phyloP scores from a whole-genome alignment of 176 grass and related monocot species.

The Carex cristatella region DNA sequence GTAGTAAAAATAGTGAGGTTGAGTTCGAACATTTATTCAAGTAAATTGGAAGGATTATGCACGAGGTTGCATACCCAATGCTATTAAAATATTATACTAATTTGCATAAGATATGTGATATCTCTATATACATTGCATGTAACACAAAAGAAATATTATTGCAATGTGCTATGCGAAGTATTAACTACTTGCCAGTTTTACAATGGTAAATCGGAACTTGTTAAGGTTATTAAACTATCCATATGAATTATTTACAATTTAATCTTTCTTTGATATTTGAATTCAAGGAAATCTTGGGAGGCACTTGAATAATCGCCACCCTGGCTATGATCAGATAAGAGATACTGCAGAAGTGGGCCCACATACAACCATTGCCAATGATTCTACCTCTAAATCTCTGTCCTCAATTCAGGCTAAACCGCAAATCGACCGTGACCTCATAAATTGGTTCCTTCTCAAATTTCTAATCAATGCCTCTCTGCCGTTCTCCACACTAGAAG shows the following conservation, averaged over 20 bases:
- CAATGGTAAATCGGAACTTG: not conserved
- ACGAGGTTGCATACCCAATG: too few species aligned
- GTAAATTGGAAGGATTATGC: not conserved
- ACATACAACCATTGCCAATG: conserved; percentile 21
- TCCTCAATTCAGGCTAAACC: conserved; percentile 19
- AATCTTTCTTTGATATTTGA: conserved; percentile 4
- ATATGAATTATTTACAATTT: not conserved
- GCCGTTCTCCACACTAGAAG: conserved; percentile 48
- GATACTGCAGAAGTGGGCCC: conserved; percentile 29
- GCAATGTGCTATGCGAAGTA: not conserved
- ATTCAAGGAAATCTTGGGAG: conserved; percentile 85
- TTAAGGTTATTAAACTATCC: not conserved
- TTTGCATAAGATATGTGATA: not conserved
- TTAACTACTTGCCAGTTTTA: not conserved
- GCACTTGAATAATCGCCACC: conserved; percentile 82
- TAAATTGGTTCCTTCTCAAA: conserved; percentile 89
- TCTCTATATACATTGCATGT: not conserved
- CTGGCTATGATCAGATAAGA: conserved; percentile 50
- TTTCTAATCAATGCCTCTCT: conserved; percentile 64
- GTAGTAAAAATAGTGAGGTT: not conserved
- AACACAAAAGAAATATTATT: not conserved
- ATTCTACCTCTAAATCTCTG: not conserved
- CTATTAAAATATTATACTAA: not conserved
- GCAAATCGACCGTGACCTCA: conserved; percentile 47
- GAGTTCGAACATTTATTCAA: not conserved